phyloP scores from a whole-genome alignment of 2,329 filamentous ascomycete genomes.

The Apiospora aurea region DNA sequence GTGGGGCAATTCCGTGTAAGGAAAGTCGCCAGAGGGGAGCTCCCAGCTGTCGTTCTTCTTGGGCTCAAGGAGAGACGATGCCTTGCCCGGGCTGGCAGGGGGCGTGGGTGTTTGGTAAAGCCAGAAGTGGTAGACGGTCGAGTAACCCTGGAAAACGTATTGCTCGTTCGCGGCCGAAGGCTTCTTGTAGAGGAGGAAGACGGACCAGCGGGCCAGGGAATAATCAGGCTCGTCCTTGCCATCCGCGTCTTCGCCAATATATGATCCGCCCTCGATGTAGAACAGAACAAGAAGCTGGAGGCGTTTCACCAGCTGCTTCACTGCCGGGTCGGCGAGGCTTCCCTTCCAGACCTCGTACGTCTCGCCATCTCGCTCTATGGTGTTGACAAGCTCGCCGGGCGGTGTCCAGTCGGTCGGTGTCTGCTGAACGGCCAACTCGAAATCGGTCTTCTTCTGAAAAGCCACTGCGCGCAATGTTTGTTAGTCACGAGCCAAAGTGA shows the following conservation, averaged over 20 bases:
- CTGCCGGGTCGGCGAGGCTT: slow-evolving; percentile 71
- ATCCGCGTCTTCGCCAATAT: slow-evolving; percentile 61
- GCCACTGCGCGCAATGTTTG: slow-evolving; percentile 59
- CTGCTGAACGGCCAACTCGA: slow-evolving; percentile 63
- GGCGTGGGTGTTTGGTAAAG: slow-evolving; percentile 60
- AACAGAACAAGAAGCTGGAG: slow-evolving; percentile 85
- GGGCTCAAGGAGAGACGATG: slow-evolving; percentile 34
- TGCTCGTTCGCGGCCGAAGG: slow-evolving; percentile 57
- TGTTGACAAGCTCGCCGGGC: slow-evolving; percentile 75
- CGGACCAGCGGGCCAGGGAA: slow-evolving; percentile 81
- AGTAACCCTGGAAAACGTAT: slow-evolving; percentile 90
- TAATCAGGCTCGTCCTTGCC: slow-evolving; percentile 71
- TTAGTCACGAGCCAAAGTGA: background rate
- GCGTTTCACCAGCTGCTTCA: slow-evolving; percentile 77
- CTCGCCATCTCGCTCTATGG: slow-evolving; percentile 65
- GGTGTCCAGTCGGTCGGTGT: slow-evolving; percentile 65
- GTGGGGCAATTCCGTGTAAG: slow-evolving; percentile 71
- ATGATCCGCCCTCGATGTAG: slow-evolving; percentile 92
- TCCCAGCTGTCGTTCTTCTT: slow-evolving; percentile 48
- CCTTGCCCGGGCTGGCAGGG: slow-evolving; percentile 45
- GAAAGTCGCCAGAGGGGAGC: slow-evolving; percentile 50
- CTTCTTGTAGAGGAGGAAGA: slow-evolving; percentile 86
- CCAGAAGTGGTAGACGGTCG: slow-evolving; percentile 90
- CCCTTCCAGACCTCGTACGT: slow-evolving; percentile 87
- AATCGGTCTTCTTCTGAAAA: slow-evolving; percentile 68